Evolutionary conservation across 768 basidiomycete species (phyloP).

Genomic region (Naganishia kalamii): DNA sequence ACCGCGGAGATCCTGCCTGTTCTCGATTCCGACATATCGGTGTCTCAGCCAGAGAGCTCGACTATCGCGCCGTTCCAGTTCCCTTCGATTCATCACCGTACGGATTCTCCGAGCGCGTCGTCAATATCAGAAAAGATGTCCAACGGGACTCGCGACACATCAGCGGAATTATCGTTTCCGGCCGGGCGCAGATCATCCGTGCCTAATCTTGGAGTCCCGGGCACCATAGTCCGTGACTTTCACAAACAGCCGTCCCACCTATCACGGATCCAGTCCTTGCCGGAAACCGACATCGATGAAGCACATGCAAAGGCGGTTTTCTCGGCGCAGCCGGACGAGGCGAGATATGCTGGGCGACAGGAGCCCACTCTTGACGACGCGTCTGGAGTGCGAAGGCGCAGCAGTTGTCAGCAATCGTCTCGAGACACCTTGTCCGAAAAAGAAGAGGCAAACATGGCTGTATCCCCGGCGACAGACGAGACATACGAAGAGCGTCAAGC

Average conservation of each 20-base stretch:
- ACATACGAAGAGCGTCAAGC: not conserved
- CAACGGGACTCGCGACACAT: not conserved
- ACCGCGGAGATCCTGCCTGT: slow-evolving; percentile 10
- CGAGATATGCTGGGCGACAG: not conserved
- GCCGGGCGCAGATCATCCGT: slow-evolving; percentile 31
- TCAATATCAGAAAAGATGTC: not conserved
- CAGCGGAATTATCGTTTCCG: not conserved
- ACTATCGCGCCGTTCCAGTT: not conserved
- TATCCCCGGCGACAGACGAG: not conserved
- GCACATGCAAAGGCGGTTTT: not conserved
- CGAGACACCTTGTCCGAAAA: not conserved
- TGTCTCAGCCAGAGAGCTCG: not conserved
- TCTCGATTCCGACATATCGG: not conserved
- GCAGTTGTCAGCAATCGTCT: not conserved
- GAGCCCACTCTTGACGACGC: not conserved
- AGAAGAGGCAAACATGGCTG: not conserved
- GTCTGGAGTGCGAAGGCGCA: not conserved
- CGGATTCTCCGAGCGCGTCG: not conserved
- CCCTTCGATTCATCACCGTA: not conserved
- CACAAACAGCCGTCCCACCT: slow-evolving; percentile 15
- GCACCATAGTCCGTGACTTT: slow-evolving; percentile 2
- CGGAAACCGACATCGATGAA: slow-evolving; percentile 14
- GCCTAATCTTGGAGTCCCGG: not conserved
- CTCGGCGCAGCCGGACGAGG: not conserved
- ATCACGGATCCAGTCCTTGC: slow-evolving; percentile 34